Evolutionary conservation across 305 asterid species (phyloP).

Genomic region (Fraxinus platypoda): DNA sequence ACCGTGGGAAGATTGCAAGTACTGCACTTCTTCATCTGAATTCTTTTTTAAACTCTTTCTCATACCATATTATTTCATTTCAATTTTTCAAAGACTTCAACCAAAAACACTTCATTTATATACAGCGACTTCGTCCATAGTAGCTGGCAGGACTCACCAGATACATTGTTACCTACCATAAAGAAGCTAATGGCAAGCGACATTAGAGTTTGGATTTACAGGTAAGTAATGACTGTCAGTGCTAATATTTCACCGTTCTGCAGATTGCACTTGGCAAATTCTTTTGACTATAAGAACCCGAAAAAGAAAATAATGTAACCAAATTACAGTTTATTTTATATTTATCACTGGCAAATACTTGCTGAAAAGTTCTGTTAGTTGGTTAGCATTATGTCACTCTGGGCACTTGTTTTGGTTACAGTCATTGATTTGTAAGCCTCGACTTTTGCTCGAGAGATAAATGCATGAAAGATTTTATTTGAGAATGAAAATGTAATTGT

Average conservation of each 20-base stretch:
- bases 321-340: too few species aligned
- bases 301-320: background rate
- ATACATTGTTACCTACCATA: slow-evolving; percentile 35
- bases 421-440: background rate
- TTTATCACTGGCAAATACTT: too few species aligned
- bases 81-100: background rate
- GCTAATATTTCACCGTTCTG: background rate
- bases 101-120: background rate
- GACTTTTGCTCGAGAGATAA: background rate
- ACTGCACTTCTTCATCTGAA: background rate
- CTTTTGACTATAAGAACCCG: background rate
- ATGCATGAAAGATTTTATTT: background rate
- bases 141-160: slow-evolving; percentile 33
- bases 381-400: too few species aligned
- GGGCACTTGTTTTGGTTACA: too few species aligned
- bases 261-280: background rate
- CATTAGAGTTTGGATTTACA: slow-evolving; percentile 50
- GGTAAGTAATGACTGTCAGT: slow-evolving; percentile 20
- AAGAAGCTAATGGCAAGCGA: slow-evolving; percentile 40
- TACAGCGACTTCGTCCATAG: background rate
- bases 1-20: slow-evolving; percentile 32
- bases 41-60: background rate
- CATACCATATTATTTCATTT: background rate
- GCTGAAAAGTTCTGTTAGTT: too few species aligned
- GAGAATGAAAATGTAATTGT: background rate